Evolutionary conservation across 1,284 basidiomycete genomes (phyloP).

Genomic region (Grifola frondosa): DNA sequence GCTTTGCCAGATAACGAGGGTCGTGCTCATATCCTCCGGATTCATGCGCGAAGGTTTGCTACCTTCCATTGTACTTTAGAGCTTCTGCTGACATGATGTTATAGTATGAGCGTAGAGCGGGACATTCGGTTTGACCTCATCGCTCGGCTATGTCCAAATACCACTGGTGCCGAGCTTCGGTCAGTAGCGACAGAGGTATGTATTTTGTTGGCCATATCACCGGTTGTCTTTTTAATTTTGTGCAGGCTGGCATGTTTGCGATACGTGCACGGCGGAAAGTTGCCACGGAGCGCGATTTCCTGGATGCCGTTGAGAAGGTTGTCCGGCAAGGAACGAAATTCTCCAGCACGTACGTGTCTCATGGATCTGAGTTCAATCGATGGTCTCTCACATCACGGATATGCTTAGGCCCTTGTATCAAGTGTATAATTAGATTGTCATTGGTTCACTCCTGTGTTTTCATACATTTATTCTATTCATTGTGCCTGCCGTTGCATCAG

Average conservation of each 20-base stretch:
- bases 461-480: conserved; percentile 8
- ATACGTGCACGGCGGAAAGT: conserved; percentile 97
- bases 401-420: conserved; percentile 39
- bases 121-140: conserved; percentile 98
- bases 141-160: conserved; percentile 95
- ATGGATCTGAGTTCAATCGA: not conserved
- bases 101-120: conserved; percentile 95
- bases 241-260: conserved; percentile 96
- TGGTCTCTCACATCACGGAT: not conserved
- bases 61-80: conserved; percentile 5
- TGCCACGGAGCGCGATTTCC: conserved; percentile 95
- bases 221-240: no score
- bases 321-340: conserved; percentile 98
- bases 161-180: conserved; percentile 95
- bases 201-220: conserved; percentile 10
- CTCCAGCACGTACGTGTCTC: conserved; percentile 71
- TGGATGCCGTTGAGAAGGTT: conserved; percentile 98
- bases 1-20: conserved; percentile 95
- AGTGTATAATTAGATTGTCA: conserved; percentile 34
- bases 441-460: conserved; percentile 3
- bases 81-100: conserved; percentile 7
- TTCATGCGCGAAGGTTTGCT: conserved; percentile 88
- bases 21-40: conserved; percentile 93
- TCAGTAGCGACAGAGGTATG: conserved; percentile 93
- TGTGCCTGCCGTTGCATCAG: no score